Evolutionary conservation across 164 flowering plant species (phyloP), one percentile per base, ranked within the genome.

Genomic region (Stephania japonica): DNA sequence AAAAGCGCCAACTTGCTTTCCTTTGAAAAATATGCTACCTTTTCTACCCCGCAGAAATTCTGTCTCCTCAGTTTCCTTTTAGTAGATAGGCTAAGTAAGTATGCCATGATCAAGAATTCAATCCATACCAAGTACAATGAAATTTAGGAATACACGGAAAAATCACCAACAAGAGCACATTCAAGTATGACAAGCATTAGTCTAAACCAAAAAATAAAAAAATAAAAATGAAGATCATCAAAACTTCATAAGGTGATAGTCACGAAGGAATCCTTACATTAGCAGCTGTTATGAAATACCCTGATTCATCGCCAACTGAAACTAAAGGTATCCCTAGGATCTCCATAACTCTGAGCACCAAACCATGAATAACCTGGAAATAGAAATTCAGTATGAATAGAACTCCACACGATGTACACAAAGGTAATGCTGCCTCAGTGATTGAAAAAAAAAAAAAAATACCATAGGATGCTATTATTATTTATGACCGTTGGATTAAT

Each of bases 341-440:
- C 80, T 93, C 95, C 97, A 96, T 91, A 63, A 96, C 76, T 84
- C 95, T 87, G 68, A 91, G 97, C 41, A 93, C 91, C 50, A 96
- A 80, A 59, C 91, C 84, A 80, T 92, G 97, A 76, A 93, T 92
- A 59, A 85, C 76, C 99, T 95, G 88, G 65, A 73, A 67, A 67
- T n/a, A 14, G 16, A 27, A 53, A 43, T 13, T 65, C 24, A 47
- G 26, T 32, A 6, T 13, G 32, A 24, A 3, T 11, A 64, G 18
- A 25, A 64, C 32, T 24, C 38, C 18, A 24, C 61, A 12, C 1
- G n/a, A 43, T 10, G 72, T 18, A 32, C 19, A 6, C 49, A 32
- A 49, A 32, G 38, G 38, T 32, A 32, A 32, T 32, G 38, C 38
- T 32, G 38, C 4, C 38, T 2, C 38, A 32, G 38, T 32, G 38